phyloP scores from a whole-genome alignment of 305 asterid genomes.

The Fraxinus baroniana region DNA sequence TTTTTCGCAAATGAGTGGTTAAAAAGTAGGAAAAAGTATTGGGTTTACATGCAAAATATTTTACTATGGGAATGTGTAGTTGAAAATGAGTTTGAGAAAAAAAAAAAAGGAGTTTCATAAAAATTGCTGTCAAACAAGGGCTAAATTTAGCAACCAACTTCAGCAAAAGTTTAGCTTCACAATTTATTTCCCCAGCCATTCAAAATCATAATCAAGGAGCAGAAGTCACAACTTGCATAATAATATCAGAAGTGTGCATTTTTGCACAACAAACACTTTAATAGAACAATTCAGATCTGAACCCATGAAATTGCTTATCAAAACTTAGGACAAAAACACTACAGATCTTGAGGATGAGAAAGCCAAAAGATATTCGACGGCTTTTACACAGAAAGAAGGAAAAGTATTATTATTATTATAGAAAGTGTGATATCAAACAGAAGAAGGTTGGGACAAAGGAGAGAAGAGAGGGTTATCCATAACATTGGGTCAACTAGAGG shows the following conservation, averaged over 20 bases:
- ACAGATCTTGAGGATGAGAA: not conserved
- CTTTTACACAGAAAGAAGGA: not conserved
- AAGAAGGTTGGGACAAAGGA: not conserved
- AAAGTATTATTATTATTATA: not conserved
- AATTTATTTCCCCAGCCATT: not conserved
- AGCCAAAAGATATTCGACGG: not conserved
- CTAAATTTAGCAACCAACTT: not conserved
- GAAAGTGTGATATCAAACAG: not conserved
- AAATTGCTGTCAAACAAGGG: not conserved
- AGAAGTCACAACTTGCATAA: not conserved
- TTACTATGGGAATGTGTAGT: not conserved
- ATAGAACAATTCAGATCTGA: not conserved
- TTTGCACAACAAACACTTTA: not conserved
- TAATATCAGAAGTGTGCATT: not conserved
- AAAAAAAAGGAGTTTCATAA: too few species aligned
- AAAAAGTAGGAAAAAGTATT: not conserved
- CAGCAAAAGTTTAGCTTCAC: not conserved
- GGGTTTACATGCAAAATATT: not conserved
- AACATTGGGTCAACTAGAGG: not conserved
- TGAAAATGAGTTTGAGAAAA: not conserved
- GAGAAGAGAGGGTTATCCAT: not conserved
- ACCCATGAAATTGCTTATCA: not conserved
- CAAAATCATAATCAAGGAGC: not conserved
- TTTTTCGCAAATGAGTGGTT: not conserved
- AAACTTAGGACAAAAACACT: not conserved